These are phyloP conservation scores for Apiospora phragmitis DNA, from an alignment of 2,329 filamentous ascomycete genomes.

Conservation along the genomic window DNA sequence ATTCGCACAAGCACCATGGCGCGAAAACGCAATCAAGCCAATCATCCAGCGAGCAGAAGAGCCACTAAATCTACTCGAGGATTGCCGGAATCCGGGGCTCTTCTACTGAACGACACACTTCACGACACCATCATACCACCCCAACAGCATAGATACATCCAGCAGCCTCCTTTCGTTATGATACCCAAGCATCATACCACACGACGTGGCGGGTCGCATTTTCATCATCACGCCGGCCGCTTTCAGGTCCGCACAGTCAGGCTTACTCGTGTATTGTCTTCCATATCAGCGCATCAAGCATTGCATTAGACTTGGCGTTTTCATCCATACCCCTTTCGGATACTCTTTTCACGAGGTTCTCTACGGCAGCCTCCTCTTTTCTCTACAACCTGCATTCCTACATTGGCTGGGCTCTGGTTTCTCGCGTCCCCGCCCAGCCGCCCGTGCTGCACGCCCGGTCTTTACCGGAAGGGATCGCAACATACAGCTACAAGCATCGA, in stretches of 20 bases:
- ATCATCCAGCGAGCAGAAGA: constrained; percentile 26
- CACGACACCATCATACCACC: neutral
- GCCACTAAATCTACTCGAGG: constrained; percentile 19
- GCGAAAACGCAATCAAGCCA: constrained; percentile 14
- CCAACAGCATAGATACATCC: neutral
- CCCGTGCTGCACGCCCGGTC: neutral
- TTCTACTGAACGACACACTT: constrained; percentile 14
- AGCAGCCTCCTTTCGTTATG: constrained; percentile 3
- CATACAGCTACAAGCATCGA: neutral
- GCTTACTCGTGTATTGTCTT: constrained; percentile 7
- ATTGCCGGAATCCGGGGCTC: neutral
- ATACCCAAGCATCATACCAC: constrained; percentile 7
- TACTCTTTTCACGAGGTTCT: neutral
- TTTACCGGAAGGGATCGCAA: neutral
- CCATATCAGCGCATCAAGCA: constrained; percentile 7
- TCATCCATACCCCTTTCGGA: neutral
- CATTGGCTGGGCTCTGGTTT: neutral
- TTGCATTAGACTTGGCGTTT: constrained; percentile 9
- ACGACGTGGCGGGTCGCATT: neutral
- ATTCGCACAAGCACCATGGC: constrained; percentile 25
- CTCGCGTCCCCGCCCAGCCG: neutral
- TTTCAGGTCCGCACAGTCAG: neutral
- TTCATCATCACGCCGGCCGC: neutral
- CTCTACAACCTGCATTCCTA: neutral
- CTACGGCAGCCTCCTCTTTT: neutral